A percentile compares a stretch with the other conserved stretches of the same genome.
Evolutionary conservation across 257 asterid species (phyloP).

Genomic region (Solanum acaule): DNA sequence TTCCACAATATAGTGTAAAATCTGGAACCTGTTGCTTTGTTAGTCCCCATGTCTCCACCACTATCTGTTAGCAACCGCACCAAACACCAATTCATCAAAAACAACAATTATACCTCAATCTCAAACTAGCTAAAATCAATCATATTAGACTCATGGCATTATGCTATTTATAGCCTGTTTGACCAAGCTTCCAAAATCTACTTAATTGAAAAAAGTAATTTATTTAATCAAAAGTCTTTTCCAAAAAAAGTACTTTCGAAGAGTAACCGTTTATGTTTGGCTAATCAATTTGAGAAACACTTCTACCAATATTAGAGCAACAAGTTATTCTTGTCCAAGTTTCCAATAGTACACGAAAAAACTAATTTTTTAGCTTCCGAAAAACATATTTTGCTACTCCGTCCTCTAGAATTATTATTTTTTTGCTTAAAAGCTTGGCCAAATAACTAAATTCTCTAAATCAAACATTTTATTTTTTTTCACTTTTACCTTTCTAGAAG

Average conservation of each 20-base stretch:
- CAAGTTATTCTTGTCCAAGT: background rate
- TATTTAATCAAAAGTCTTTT: background rate
- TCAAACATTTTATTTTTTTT: too few relatives aligned
- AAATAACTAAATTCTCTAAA: too few relatives aligned
- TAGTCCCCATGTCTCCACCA: slow-evolving; percentile 59
- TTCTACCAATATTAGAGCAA: background rate
- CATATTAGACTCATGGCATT: background rate
- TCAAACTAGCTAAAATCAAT: background rate
- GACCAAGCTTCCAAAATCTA: background rate
- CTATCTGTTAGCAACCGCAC: slow-evolving; percentile 17
- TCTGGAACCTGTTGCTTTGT: slow-evolving; percentile 35
- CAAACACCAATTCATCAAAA: background rate
- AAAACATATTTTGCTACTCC: background rate
- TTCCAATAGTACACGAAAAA: background rate
- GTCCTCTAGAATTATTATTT: background rate
- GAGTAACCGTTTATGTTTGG: background rate
- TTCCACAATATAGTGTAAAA: slow-evolving; percentile 45
- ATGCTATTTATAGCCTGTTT: background rate
- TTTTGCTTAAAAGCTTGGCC: too few relatives aligned
- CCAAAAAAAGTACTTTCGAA: background rate
- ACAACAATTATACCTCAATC: background rate
- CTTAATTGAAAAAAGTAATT: background rate
- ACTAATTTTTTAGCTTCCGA: background rate
- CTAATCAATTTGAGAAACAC: background rate
- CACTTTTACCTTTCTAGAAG: background rate